Percentiles rank a stretch among this genome's conserved stretches.
These are phyloP conservation scores for Oryza officinalis DNA, from an alignment of 176 grass and related monocot genomes.

Conservation along the genomic window DNA sequence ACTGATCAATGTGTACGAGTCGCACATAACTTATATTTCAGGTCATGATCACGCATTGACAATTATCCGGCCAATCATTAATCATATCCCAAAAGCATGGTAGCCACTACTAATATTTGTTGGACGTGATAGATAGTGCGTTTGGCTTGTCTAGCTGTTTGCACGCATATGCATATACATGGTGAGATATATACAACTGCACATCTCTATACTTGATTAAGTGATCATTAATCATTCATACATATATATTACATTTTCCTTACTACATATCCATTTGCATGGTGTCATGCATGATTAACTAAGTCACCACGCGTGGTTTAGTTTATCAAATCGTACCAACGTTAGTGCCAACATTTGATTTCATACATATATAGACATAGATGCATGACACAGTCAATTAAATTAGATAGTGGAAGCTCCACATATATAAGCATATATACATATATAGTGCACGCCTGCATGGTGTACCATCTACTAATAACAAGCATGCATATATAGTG, in stretches of 20 bases:
- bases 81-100: neutral
- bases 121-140: neutral
- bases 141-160: neutral
- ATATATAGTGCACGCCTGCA: neutral
- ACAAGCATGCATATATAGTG: too few relatives aligned
- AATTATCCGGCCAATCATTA: neutral
- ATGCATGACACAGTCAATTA: neutral
- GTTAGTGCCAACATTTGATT: neutral
- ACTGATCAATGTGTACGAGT: neutral
- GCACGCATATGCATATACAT: too few relatives aligned
- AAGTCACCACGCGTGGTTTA: neutral
- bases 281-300: neutral
- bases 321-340: neutral
- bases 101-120: neutral
- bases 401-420: slow-evolving; percentile 32
- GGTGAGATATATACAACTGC: too few relatives aligned
- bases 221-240: too few relatives aligned
- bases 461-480: neutral
- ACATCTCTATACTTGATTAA: too few relatives aligned
- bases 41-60: neutral
- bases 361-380: neutral
- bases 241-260: too few relatives aligned
- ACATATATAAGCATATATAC: neutral
- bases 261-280: neutral
- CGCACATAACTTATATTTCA: neutral